A percentile compares a stretch with the other conserved stretches of the same genome.
phyloP scores from a whole-genome alignment of 1,284 basidiomycete species.

The Leccinum fuscescens region DNA sequence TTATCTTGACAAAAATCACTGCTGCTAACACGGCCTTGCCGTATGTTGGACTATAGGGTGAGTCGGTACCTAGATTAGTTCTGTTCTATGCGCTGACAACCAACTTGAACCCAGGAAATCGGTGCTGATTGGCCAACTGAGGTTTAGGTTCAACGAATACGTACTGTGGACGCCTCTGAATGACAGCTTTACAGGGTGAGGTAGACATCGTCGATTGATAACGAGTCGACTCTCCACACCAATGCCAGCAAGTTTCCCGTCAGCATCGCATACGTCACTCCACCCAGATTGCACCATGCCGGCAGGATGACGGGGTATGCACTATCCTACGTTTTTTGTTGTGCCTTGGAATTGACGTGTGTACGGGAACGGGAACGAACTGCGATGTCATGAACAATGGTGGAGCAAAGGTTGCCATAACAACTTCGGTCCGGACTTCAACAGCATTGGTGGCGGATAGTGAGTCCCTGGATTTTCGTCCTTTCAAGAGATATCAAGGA shows the following conservation, averaged over 20 bases:
- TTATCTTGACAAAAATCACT: not conserved
- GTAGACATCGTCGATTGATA: conserved; percentile 51
- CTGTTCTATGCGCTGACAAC: not conserved
- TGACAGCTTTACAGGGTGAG: conserved; percentile 38
- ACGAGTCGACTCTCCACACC: conserved; percentile 59
- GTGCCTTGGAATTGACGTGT: not conserved
- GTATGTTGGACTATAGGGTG: conserved; percentile 7
- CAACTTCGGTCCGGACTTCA: conserved; percentile 61
- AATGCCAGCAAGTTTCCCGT: conserved; percentile 20
- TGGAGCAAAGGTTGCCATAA: conserved; percentile 56
- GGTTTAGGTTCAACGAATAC: not conserved
- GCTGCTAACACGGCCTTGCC: not conserved
- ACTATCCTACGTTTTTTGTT: not conserved
- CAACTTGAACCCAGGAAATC: conserved; percentile 8
- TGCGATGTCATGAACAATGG: conserved; percentile 60
- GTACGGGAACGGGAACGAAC: conserved; percentile 37
- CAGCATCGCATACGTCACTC: not conserved
- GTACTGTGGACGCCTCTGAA: not conserved
- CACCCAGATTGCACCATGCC: conserved; percentile 59
- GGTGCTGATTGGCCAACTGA: conserved; percentile 10
- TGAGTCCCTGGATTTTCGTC: not conserved
- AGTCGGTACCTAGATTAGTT: not conserved
- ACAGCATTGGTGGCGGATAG: conserved; percentile 53
- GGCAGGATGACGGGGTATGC: conserved; percentile 49
- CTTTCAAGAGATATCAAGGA: not conserved